Percentiles rank a stretch among this genome's conserved stretches.
phyloP scores from a whole-genome alignment of 2,329 filamentous ascomycete genomes.

The Zarea fungicola region DNA sequence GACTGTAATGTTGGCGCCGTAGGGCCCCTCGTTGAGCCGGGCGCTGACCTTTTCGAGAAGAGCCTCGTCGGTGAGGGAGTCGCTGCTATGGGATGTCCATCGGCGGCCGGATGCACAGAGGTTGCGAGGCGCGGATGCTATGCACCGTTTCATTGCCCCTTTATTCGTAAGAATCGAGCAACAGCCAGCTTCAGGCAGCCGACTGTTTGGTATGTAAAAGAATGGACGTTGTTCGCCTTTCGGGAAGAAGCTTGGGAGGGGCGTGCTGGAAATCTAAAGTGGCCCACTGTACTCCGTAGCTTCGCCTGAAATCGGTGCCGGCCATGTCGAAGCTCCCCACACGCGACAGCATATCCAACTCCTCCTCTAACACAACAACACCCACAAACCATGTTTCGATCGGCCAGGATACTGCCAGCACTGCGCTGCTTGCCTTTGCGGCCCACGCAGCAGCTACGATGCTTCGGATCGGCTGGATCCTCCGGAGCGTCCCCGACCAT shows the following conservation, averaged over 20 bases:
- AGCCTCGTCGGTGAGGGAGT: conserved; percentile 23
- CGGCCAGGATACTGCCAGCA: conserved; percentile 25
- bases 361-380: background rate
- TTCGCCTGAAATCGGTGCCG: no score
- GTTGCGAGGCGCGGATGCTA: conserved; percentile 1
- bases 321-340: background rate
- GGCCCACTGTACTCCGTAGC: no score
- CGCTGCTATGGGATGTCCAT: conserved; percentile 30
- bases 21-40: conserved; percentile 25
- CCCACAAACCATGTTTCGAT: conserved; percentile 24
- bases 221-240: no score
- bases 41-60: conserved; percentile 28
- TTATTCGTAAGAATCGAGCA: background rate
- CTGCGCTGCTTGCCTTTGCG: conserved; percentile 30
- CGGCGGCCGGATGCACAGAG: conserved; percentile 21
- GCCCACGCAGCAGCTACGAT: conserved; percentile 31
- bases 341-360: conserved; percentile 4
- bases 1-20: conserved; percentile 29
- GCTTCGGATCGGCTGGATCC: conserved; percentile 38
- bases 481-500: conserved; percentile 24
- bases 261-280: no score
- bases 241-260: no score
- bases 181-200: no score
- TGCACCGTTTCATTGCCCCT: conserved; percentile 25
- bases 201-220: no score